These are phyloP conservation scores for Exophiala oligosperma DNA, from an alignment of 2,329 filamentous ascomycete species.

Conservation along the genomic window DNA sequence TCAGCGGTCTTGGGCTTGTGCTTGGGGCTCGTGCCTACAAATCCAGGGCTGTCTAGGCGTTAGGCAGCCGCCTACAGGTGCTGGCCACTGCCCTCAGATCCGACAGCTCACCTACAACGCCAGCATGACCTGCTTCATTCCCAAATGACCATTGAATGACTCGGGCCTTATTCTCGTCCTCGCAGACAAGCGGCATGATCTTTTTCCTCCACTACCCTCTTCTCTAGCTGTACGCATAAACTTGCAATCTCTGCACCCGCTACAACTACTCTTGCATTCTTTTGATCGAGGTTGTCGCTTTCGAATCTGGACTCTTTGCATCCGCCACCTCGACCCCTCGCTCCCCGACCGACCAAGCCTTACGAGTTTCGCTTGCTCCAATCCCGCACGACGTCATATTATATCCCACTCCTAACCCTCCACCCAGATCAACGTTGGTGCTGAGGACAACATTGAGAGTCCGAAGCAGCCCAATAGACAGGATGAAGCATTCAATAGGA, in stretches of 20 bases:
- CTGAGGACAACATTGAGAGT: background rate
- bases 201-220: background rate
- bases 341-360: background rate
- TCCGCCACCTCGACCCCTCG: background rate
- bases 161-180: too few relatives aligned
- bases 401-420: background rate
- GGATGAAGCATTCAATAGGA: slow-evolving; percentile 29
- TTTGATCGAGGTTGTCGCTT: background rate
- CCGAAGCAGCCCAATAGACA: slow-evolving; percentile 9
- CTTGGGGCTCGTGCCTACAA: background rate
- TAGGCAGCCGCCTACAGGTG: background rate
- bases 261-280: background rate
- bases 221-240: background rate
- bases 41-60: background rate
- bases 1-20: background rate
- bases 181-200: background rate
- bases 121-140: too few relatives aligned
- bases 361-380: background rate
- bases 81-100: background rate
- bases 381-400: slow-evolving; percentile 13
- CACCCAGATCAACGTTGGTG: background rate
- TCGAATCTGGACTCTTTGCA: background rate
- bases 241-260: background rate
- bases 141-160: too few relatives aligned
- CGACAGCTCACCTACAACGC: too few relatives aligned